Evolutionary conservation across 1,284 basidiomycete genomes (phyloP).

Genomic region (Singerocomus inundabilis): DNA sequence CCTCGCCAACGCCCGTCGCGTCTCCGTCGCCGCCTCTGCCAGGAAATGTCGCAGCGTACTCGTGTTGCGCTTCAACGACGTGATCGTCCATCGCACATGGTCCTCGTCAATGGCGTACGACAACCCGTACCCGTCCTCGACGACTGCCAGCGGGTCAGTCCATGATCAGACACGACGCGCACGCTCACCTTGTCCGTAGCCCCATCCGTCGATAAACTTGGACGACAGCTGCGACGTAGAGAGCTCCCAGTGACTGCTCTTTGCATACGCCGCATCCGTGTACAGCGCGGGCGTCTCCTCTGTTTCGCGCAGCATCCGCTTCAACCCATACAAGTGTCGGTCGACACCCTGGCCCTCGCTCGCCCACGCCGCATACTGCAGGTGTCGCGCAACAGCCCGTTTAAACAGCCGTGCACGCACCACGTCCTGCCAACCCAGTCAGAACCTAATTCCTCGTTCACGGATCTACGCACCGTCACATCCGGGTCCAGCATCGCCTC

Average conservation of each 20-base stretch:
- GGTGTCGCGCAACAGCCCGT: conserved; percentile 77
- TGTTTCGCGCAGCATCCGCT: conserved; percentile 75
- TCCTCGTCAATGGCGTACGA: conserved; percentile 90
- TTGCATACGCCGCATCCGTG: conserved; percentile 70
- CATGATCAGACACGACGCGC: not conserved
- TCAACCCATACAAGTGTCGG: conserved; percentile 92
- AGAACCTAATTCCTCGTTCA: not conserved
- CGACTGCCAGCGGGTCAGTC: conserved; percentile 47
- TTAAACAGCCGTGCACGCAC: conserved; percentile 74
- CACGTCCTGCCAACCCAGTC: conserved; percentile 44
- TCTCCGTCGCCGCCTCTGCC: conserved; percentile 77
- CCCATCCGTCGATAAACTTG: conserved; percentile 90
- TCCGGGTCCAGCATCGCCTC: conserved; percentile 80
- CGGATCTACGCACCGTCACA: conserved; percentile 40
- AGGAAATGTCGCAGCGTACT: conserved; percentile 70
- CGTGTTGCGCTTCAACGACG: conserved; percentile 69
- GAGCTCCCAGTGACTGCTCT: conserved; percentile 87
- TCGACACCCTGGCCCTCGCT: conserved; percentile 96
- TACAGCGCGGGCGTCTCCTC: conserved; percentile 82
- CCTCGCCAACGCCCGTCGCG: conserved; percentile 71
- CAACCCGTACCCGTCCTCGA: conserved; percentile 90
- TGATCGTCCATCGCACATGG: conserved; percentile 92
- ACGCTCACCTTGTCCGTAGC: conserved; percentile 86
- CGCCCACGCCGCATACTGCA: conserved; percentile 87
- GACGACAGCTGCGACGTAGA: conserved; percentile 88